phyloP scores from a whole-genome alignment of 495 filamentous ascomycete species.

The Tuber magnatum region DNA sequence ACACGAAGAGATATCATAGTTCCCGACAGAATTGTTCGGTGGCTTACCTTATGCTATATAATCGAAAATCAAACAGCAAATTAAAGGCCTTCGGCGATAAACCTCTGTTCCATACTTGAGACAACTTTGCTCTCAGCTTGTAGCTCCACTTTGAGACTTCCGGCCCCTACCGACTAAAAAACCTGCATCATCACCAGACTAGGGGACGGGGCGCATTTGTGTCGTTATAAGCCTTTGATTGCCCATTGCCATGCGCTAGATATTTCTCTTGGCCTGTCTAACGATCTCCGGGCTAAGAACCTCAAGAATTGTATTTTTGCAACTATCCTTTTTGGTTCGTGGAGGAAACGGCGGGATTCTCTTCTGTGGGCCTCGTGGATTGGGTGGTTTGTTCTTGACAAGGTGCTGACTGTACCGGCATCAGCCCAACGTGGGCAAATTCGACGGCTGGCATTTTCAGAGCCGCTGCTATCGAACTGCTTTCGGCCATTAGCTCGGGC shows the following conservation, averaged over 20 bases:
- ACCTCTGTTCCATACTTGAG: neutral
- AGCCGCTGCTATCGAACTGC: neutral
- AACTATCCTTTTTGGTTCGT: neutral
- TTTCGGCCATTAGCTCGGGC: neutral
- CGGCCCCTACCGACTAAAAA: neutral
- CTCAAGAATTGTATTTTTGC: neutral
- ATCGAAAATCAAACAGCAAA: neutral
- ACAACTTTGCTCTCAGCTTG: neutral
- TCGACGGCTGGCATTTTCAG: neutral
- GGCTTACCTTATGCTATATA: neutral
- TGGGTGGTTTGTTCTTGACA: neutral
- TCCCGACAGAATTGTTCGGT: neutral
- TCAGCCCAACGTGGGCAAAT: neutral
- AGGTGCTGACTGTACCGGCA: neutral
- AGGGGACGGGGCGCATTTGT: neutral
- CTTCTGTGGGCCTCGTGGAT: neutral
- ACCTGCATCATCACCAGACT: neutral
- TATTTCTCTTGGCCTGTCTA: neutral
- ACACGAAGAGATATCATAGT: neutral
- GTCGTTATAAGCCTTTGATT: neutral
- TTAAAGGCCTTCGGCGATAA: neutral
- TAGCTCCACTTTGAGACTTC: neutral
- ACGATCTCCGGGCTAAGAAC: neutral
- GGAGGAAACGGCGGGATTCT: neutral
- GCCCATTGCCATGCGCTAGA: neutral